Evolutionary conservation across 768 basidiomycete genomes (phyloP).

Genomic region (Podaxis sp.): DNA sequence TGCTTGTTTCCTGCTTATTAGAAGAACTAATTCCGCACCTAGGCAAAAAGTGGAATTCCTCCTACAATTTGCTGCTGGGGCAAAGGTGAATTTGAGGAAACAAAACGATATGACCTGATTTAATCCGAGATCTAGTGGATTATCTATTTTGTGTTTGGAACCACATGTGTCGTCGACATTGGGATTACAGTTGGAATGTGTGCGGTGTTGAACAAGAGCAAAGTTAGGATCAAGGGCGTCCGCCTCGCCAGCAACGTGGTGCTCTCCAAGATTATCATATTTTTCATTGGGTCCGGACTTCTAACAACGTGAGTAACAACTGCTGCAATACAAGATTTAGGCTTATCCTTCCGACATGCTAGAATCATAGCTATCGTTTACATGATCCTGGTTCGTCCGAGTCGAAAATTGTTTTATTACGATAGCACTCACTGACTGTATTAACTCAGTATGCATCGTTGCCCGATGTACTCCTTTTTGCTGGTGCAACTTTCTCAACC

Average conservation of each 20-base stretch:
- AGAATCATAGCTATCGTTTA: constrained; percentile 11
- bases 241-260: constrained; percentile 4
- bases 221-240: constrained; percentile 10
- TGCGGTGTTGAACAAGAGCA: constrained; percentile 4
- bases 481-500: constrained; percentile 14
- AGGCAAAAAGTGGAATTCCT: constrained; percentile 7
- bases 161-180: constrained; percentile 13
- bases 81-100: neutral
- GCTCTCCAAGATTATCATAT: constrained; percentile 15
- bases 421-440: neutral
- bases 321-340: neutral
- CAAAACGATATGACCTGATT: neutral
- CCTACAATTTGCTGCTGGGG: constrained; percentile 5
- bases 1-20: neutral
- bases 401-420: neutral
- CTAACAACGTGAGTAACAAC: constrained; percentile 7
- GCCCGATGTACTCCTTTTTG: constrained; percentile 7
- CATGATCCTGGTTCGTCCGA: constrained; percentile 7
- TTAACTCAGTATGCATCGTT: neutral
- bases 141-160: constrained; percentile 6
- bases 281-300: constrained; percentile 13
- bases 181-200: constrained; percentile 13
- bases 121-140: constrained; percentile 4
- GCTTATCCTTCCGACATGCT: neutral
- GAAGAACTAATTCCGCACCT: neutral